Percentiles rank a stretch among this genome's conserved stretches.
Evolutionary conservation across 2,329 filamentous ascomycete species (phyloP).

Genomic region (Eutypella sp.): DNA sequence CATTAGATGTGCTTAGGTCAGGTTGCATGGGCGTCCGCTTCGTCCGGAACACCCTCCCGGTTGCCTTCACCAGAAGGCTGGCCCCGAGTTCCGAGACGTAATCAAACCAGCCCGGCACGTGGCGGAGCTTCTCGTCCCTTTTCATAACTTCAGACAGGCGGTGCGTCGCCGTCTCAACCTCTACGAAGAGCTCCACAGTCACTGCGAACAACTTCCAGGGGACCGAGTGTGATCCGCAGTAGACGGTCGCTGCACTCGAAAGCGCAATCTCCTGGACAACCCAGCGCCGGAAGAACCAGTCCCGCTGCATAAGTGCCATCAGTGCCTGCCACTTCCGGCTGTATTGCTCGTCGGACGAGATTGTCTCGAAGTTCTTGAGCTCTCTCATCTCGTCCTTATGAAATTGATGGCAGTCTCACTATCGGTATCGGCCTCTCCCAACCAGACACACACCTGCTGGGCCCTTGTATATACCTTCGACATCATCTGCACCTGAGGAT

Average conservation of each 20-base stretch:
- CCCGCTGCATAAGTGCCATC: background rate
- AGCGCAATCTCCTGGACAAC: background rate
- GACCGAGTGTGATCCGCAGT: background rate
- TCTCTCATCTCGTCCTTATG: background rate
- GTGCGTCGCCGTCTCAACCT: background rate
- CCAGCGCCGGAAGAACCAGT: background rate
- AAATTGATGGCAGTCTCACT: background rate
- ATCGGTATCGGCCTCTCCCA: background rate
- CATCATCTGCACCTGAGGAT: background rate
- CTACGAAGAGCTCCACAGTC: background rate
- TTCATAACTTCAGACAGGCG: constrained; percentile 31
- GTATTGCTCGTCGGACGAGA: background rate
- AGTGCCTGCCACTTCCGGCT: background rate
- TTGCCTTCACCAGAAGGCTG: constrained; percentile 30
- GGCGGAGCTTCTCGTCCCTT: constrained; percentile 18
- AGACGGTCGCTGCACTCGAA: background rate
- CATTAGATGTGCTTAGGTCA: no score
- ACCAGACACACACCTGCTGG: background rate
- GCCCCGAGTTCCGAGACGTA: constrained; percentile 30
- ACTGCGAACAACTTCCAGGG: background rate
- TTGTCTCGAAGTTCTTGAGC: background rate
- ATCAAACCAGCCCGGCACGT: constrained; percentile 28
- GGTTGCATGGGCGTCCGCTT: no score
- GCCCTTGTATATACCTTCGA: background rate
- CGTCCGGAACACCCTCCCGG: constrained; percentile 26